Evolutionary conservation across 2,329 filamentous ascomycete genomes (phyloP), one percentile per base, ranked within the genome.

Genomic region (Phialophora tarda): DNA sequence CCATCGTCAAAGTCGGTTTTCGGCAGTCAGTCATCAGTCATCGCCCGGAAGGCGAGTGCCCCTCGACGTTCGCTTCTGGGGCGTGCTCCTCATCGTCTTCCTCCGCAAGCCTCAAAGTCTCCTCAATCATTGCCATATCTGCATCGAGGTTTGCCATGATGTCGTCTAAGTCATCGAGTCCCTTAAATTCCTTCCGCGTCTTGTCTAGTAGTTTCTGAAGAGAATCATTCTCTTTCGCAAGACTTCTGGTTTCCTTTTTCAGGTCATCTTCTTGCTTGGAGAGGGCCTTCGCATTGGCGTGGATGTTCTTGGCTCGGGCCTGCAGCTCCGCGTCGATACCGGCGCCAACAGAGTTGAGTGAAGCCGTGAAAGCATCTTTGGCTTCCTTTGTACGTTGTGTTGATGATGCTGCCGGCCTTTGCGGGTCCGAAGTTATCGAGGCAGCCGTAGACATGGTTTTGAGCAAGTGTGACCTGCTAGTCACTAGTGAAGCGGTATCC

Each of bases 241-340:
- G 74, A 21, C 78, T 79, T 11, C 77, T 77, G n/a, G 84, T 86
- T 68, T 82, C 77, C 70, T 80, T 82, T 50, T 76, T 78, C 44
- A 87, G 72, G 53, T 85, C 81, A 50, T 78, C 79, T 72, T 89
- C 85, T 72, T 89, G 87, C 70, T 82, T 83, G 14, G 79, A 75
- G 38, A 89, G 82, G 1, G 82, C 82, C 6, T 77, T 74, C 14
- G 82, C 78, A 73, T 88, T 88, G 51, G 78, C 74, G 74, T 87
- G 84, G n/a, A 89, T 80, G 64, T 82, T 83, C 53, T 80, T 77
- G 23, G 85, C 85, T 62, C 85, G 83, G 57, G 80, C 79, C 68
- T 83, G 83, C 58, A 88, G 80, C 55, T 84, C 81, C 21, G 79
- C 74, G 71, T 86, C 83, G 71, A 87, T 80, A 60, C 79, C 82